These are phyloP conservation scores for Ogataea siamensis DNA, from an alignment of 805 yeast species.

Conservation along the genomic window DNA sequence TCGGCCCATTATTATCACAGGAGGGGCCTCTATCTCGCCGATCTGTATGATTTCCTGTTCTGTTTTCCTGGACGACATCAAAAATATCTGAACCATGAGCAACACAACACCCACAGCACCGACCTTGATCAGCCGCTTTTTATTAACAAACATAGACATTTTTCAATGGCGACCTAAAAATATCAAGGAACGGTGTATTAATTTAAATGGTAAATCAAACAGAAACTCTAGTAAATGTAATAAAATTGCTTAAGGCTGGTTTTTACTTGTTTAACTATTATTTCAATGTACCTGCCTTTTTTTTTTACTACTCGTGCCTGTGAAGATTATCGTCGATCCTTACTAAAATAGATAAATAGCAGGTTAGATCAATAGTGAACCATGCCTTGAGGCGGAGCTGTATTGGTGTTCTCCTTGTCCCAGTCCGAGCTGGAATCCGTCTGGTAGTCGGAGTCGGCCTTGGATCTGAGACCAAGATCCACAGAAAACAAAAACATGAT, in stretches of 20 bases:
- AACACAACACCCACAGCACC: conserved; percentile 1
- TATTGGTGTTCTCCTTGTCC: conserved; percentile 2
- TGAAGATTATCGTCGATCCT: not conserved
- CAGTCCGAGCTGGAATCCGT: conserved; percentile 7
- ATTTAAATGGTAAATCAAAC: not conserved
- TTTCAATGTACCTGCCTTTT: too few relatives aligned
- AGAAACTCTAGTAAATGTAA: not conserved
- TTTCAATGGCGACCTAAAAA: not conserved
- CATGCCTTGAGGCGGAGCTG: conserved; percentile 1
- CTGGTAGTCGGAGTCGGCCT: conserved; percentile 5
- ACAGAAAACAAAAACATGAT: conserved; percentile 59
- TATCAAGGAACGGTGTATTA: too few relatives aligned
- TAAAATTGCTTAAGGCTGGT: too few relatives aligned
- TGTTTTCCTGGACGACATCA: not conserved
- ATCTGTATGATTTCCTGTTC: not conserved
- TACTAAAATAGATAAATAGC: not conserved
- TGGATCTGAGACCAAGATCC: conserved; percentile 47
- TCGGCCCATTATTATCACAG: not conserved
- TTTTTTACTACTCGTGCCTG: too few relatives aligned
- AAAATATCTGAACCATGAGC: not conserved
- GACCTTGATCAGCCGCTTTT: conserved; percentile 4
- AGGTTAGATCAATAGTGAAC: conserved; percentile 5
- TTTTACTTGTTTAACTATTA: not conserved
- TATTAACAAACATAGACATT: conserved; percentile 1
- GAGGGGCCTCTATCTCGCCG: not conserved